phyloP scores from a whole-genome alignment of 2,329 filamentous ascomycete species.

The Blastomyces silverae region DNA sequence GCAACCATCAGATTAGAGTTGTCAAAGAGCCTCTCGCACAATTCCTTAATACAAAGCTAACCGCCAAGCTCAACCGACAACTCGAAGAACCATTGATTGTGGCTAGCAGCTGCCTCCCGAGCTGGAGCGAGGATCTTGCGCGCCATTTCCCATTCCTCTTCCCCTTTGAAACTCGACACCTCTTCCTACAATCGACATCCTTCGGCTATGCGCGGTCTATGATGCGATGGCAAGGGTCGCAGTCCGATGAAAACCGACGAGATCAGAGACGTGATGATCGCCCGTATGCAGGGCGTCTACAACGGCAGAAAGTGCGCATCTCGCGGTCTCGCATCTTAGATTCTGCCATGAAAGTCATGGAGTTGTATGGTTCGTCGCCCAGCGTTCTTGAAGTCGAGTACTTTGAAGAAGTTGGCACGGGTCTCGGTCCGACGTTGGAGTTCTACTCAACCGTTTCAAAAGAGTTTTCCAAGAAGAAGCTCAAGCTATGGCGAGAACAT shows the following conservation, averaged over 20 bases:
- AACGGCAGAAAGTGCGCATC: conserved; percentile 97
- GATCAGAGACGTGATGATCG: conserved; percentile 81
- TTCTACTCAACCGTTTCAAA: conserved; percentile 97
- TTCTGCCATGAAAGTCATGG: conserved; percentile 97
- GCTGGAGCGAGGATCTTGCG: conserved; percentile 92
- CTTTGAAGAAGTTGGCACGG: conserved; percentile 96
- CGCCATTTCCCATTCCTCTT: conserved; percentile 94
- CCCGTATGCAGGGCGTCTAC: conserved; percentile 81
- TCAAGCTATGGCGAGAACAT: conserved; percentile 92
- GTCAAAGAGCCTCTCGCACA: conserved; percentile 80
- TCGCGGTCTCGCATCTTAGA: conserved; percentile 91
- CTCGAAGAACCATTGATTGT: conserved; percentile 95
- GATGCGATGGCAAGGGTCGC: conserved; percentile 92
- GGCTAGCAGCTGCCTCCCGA: conserved; percentile 89
- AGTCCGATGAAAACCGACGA: conserved; percentile 71
- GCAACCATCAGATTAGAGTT: conserved; percentile 62
- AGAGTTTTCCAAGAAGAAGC: conserved; percentile 94
- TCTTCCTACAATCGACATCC: conserved; percentile 95
- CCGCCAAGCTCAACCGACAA: conserved; percentile 93
- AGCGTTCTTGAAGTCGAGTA: conserved; percentile 97
- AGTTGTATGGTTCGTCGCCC: conserved; percentile 92
- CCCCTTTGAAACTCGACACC: conserved; percentile 91
- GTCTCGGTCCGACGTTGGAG: conserved; percentile 87
- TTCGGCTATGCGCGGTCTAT: conserved; percentile 97
- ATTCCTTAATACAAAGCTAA: conserved; percentile 98